phyloP scores from a whole-genome alignment of 805 yeast species.

The Ogataea trehalophila region DNA sequence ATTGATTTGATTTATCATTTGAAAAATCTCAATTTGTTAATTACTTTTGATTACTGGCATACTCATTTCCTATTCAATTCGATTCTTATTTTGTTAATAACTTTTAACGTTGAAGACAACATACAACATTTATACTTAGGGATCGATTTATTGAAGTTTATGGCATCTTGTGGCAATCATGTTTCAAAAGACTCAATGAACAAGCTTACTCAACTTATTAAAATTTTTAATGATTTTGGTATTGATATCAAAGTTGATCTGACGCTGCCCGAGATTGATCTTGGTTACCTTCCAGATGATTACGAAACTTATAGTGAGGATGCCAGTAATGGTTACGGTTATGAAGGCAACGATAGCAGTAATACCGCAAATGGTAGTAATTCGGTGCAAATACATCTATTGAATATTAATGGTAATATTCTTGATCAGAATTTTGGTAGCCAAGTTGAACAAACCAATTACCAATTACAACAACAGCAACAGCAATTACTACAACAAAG shows the following conservation, averaged over 20 bases:
- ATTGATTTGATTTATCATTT: slow-evolving; percentile 27
- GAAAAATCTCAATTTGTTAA: slow-evolving; percentile 26
- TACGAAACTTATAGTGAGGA: slow-evolving; percentile 3
- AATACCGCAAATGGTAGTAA: neutral
- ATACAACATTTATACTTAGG: slow-evolving; percentile 12
- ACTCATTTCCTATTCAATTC: slow-evolving; percentile 35
- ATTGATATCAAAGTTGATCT: slow-evolving; percentile 12
- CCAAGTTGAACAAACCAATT: slow-evolving; percentile 13
- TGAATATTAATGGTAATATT: slow-evolving; percentile 12
- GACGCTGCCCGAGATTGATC: slow-evolving; percentile 10
- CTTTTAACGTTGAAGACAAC: slow-evolving; percentile 12
- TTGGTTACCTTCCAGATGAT: slow-evolving; percentile 3
- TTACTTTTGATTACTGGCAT: slow-evolving; percentile 37
- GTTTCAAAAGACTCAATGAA: slow-evolving; percentile 23
- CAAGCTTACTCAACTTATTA: slow-evolving; percentile 20
- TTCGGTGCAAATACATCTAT: slow-evolving; percentile 10
- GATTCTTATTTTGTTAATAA: slow-evolving; percentile 25
- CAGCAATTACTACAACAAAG: slow-evolving; percentile 6
- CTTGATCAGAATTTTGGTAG: slow-evolving; percentile 12
- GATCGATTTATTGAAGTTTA: slow-evolving; percentile 23
- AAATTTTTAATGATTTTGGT: slow-evolving; percentile 19
- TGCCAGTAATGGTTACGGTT: neutral
- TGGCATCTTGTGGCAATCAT: slow-evolving; percentile 26
- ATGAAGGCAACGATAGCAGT: slow-evolving; percentile 1
- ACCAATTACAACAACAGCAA: slow-evolving; percentile 15